Conservation (phyloP, 1,284 basidiomycete species). For the Tylopilus sp. region DNA sequence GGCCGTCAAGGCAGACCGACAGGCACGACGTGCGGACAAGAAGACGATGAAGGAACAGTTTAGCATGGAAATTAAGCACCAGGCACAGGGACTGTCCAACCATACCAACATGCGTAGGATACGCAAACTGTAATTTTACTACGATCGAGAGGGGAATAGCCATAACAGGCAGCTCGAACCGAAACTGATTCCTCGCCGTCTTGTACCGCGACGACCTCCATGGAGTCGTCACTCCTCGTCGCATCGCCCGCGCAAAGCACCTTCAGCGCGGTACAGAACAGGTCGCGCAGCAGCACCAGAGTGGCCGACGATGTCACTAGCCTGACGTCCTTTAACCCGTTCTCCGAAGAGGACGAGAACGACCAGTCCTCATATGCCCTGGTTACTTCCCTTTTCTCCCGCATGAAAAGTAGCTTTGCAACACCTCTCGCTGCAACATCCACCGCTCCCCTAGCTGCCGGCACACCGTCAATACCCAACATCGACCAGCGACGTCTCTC, state of each 20-base stretch:
- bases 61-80: slow-evolving; percentile 67
- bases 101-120: slow-evolving; percentile 14
- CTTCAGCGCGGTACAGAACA: slow-evolving; percentile 43
- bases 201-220: slow-evolving; percentile 8
- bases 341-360: slow-evolving; percentile 81
- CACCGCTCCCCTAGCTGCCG: slow-evolving; percentile 30
- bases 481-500: slow-evolving; percentile 58
- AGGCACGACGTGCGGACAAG: slow-evolving; percentile 75
- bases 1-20: slow-evolving; percentile 81
- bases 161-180: slow-evolving; percentile 17
- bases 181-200: slow-evolving; percentile 12
- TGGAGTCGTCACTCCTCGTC: slow-evolving; percentile 33
- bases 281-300: slow-evolving; percentile 61
- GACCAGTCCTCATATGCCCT: slow-evolving; percentile 79
- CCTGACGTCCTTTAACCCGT: slow-evolving; percentile 80
- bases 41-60: slow-evolving; percentile 78
- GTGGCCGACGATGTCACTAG: slow-evolving; percentile 64
- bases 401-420: slow-evolving; percentile 71
- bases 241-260: slow-evolving; percentile 38
- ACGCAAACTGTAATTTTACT: slow-evolving; percentile 21
- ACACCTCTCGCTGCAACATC: slow-evolving; percentile 55
- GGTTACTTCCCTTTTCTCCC: slow-evolving; percentile 71
- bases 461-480: slow-evolving; percentile 25
- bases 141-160: slow-evolving; percentile 6
- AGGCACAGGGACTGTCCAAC: slow-evolving; percentile 54